phyloP scores from a whole-genome alignment of 2,329 filamentous ascomycete species.

The Trichoderma brevicompactum region DNA sequence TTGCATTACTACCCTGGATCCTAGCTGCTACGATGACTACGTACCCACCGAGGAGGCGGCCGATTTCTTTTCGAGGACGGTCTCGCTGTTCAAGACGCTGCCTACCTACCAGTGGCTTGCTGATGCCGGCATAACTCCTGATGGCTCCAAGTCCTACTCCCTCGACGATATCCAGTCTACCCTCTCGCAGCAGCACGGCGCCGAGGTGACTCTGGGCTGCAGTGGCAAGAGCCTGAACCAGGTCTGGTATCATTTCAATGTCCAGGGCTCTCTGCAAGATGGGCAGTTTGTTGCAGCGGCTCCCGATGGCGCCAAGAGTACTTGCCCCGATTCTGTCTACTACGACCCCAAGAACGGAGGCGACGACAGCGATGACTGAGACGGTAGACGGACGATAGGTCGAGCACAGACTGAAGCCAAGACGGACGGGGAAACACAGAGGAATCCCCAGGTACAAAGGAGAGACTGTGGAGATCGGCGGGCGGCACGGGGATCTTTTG shows the following conservation, averaged over 20 bases:
- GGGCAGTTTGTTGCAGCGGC: slow-evolving; percentile 63
- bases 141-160: slow-evolving; percentile 60
- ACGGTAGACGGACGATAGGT: background rate
- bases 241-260: slow-evolving; percentile 68
- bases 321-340: slow-evolving; percentile 67
- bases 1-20: slow-evolving; percentile 70
- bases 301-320: slow-evolving; percentile 61
- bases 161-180: slow-evolving; percentile 61
- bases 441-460: background rate
- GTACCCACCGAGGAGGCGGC: slow-evolving; percentile 65
- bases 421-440: slow-evolving; percentile 23
- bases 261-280: slow-evolving; percentile 59
- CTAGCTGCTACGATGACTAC: slow-evolving; percentile 67
- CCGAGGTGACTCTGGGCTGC: slow-evolving; percentile 63
- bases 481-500: slow-evolving; percentile 20
- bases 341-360: slow-evolving; percentile 50
- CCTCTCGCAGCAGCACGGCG: slow-evolving; percentile 57
- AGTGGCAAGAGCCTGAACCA: slow-evolving; percentile 52
- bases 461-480: slow-evolving; percentile 16
- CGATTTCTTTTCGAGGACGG: slow-evolving; percentile 69
- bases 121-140: slow-evolving; percentile 63
- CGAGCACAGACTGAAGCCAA: background rate
- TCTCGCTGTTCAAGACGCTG: slow-evolving; percentile 68
- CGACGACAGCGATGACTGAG: background rate
- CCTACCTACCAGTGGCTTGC: slow-evolving; percentile 67